Evolutionary conservation across 163 green algal species (phyloP).

Genomic region (Scenedesmus sp.): DNA sequence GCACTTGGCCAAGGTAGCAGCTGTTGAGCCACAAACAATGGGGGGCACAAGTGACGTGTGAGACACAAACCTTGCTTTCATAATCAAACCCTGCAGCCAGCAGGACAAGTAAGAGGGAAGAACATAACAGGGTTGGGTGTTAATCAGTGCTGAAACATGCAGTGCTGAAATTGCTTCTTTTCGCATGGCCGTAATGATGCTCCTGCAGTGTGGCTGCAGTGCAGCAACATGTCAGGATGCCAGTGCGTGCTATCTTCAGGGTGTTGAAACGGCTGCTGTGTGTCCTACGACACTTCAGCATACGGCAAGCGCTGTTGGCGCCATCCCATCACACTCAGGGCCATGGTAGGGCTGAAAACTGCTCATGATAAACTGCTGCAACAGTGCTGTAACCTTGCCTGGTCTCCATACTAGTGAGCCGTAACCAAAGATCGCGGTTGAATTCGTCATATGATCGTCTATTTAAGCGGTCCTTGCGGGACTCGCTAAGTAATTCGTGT

Average conservation of each 20-base stretch:
- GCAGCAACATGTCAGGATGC: background rate
- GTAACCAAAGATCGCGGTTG: conserved; percentile 40
- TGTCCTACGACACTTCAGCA: background rate
- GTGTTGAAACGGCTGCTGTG: background rate
- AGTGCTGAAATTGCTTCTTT: background rate
- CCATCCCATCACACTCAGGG: background rate
- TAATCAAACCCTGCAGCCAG: background rate
- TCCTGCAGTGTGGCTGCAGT: background rate
- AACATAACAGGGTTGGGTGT: background rate
- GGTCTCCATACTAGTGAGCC: conserved; percentile 30
- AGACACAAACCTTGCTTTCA: background rate
- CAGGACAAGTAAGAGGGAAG: background rate
- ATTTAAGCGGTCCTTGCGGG: background rate
- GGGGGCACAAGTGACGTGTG: background rate
- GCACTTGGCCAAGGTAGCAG: background rate
- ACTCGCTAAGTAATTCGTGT: background rate
- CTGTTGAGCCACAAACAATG: background rate
- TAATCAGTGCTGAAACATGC: background rate
- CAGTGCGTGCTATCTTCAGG: background rate
- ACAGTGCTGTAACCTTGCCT: conserved; percentile 20
- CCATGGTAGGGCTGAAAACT: background rate
- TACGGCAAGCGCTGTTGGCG: background rate
- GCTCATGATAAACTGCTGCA: background rate
- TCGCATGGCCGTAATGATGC: background rate
- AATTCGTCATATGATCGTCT: background rate